A percentile compares a stretch with the other conserved stretches of the same genome.
Evolutionary conservation across 495 filamentous ascomycete genomes (phyloP).

Genomic region (Coniosporium apollinis): DNA sequence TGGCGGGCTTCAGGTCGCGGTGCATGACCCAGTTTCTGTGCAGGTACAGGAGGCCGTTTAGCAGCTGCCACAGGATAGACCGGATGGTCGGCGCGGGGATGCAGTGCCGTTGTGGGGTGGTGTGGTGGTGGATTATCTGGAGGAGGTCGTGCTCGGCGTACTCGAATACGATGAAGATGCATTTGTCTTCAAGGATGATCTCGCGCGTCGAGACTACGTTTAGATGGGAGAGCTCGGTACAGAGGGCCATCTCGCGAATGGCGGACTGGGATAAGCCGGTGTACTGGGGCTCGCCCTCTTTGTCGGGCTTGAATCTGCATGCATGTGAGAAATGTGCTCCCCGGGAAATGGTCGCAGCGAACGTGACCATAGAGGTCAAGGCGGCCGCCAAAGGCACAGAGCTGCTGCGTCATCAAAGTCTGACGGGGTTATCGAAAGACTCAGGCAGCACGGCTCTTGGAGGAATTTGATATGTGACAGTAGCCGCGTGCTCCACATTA

Average conservation of each 20-base stretch:
- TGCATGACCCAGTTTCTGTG: slow-evolving; percentile 97
- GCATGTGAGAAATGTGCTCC: slow-evolving; percentile 1
- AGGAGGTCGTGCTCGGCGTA: slow-evolving; percentile 95
- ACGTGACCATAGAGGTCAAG: no score
- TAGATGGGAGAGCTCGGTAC: slow-evolving; percentile 73
- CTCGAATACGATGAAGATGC: slow-evolving; percentile 99
- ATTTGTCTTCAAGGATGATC: slow-evolving; percentile 96
- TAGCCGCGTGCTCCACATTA: no score
- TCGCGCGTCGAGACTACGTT: slow-evolving; percentile 88
- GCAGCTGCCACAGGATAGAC: slow-evolving; percentile 82
- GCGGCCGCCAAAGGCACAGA: no score
- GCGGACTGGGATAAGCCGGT: slow-evolving; percentile 96
- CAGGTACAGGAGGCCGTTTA: slow-evolving; percentile 86
- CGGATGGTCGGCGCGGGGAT: slow-evolving; percentile 82
- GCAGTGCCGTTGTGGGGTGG: slow-evolving; percentile 64
- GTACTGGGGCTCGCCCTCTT: slow-evolving; percentile 93
- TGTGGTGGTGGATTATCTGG: slow-evolving; percentile 97
- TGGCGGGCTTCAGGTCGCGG: slow-evolving; percentile 91
- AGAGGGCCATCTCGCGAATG: slow-evolving; percentile 96
- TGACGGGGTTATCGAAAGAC: no score
- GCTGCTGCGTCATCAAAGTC: no score
- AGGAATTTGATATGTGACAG: no score
- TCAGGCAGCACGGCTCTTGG: no score
- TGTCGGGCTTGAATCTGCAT: slow-evolving; percentile 92
- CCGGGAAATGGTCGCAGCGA: neutral